phyloP scores from a whole-genome alignment of 345 rosid genomes.

The Euphorbia lathyris region DNA sequence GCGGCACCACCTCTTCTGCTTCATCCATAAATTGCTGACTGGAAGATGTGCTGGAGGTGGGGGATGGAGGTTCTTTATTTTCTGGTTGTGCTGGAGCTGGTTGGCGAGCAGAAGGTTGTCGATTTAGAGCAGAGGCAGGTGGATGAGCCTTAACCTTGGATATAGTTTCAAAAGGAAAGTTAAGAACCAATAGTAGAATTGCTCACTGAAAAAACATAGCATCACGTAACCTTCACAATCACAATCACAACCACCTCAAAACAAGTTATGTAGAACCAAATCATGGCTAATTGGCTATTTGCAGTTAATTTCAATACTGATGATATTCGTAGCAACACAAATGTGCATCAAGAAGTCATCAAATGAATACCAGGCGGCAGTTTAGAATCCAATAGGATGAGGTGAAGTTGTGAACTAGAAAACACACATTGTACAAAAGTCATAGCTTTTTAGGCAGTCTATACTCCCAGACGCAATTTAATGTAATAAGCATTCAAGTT shows the following conservation, averaged over 20 bases:
- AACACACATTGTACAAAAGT: neutral
- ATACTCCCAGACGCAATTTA: neutral
- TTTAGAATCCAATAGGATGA: neutral
- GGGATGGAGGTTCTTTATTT: constrained; percentile 57
- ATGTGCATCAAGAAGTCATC: neutral
- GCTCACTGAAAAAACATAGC: neutral
- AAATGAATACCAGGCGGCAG: neutral
- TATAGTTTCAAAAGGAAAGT: constrained; percentile 13
- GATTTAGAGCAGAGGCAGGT: constrained; percentile 31
- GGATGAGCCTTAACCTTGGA: constrained; percentile 39
- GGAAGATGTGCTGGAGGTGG: constrained; percentile 66
- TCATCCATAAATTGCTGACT: constrained; percentile 53
- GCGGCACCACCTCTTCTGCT: constrained; percentile 37
- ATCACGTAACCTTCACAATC: neutral
- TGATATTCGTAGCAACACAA: neutral
- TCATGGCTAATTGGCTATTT: neutral
- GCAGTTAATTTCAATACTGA: neutral
- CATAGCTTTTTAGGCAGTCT: neutral
- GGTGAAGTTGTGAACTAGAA: neutral
- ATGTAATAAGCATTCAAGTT: neutral
- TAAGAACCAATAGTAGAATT: neutral
- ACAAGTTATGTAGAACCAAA: neutral
- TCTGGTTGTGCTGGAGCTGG: constrained; percentile 33
- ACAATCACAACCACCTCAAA: neutral
- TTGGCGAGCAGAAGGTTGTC: constrained; percentile 30